Conservation (phyloP, 225 moss, liverwort and hornwort genomes). For the Pseudoscleropodium purum region DNA sequence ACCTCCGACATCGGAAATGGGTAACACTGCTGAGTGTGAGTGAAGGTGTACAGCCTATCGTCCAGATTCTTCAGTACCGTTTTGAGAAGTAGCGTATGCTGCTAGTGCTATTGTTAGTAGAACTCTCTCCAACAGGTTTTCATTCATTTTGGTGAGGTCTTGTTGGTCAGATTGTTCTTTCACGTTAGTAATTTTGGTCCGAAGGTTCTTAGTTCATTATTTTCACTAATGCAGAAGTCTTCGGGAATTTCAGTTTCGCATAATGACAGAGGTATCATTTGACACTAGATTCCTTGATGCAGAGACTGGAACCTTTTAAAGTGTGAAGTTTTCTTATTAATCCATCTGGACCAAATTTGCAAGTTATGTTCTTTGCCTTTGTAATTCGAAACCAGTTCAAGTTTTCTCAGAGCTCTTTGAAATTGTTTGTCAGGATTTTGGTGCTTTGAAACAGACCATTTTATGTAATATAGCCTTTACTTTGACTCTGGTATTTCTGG, state of each 20-base stretch:
- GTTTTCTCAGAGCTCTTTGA: background rate
- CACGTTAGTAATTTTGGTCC: background rate
- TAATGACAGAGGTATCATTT: background rate
- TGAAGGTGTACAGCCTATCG: background rate
- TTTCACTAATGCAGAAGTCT: background rate
- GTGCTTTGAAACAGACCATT: background rate
- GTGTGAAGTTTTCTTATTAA: background rate
- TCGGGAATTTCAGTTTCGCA: background rate
- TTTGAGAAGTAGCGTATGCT: no score
- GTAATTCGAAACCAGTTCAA: background rate
- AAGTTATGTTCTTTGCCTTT: no score
- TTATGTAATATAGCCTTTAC: no score
- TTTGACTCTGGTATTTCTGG: background rate
- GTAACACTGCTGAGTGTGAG: background rate
- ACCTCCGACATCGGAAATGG: background rate
- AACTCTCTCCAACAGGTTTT: background rate
- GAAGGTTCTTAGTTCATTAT: background rate
- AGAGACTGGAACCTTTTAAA: background rate
- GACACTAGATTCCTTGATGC: background rate
- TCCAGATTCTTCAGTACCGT: background rate
- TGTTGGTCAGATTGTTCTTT: background rate
- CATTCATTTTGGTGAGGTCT: background rate
- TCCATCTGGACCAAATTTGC: background rate
- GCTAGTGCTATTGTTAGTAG: background rate
- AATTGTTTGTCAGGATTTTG: background rate